Evolutionary conservation across 2,329 filamentous ascomycete genomes (phyloP), one percentile per base, ranked within the genome.

Genomic region (Diplodia scrobiculata): DNA sequence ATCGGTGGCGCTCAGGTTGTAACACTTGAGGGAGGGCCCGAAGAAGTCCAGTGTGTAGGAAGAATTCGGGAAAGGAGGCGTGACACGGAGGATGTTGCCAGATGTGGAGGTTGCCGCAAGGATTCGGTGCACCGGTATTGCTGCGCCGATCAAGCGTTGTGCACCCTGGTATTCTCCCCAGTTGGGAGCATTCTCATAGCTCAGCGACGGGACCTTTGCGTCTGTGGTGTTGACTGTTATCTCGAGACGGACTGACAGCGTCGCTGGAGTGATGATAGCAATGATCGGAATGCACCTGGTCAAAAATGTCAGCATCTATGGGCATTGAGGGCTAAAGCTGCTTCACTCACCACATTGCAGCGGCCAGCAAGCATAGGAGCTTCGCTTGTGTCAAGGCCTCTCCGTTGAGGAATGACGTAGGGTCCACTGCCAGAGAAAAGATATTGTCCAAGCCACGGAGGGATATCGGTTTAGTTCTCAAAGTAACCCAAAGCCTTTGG

Each of bases 231-330:
- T 63, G 19, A 47, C 5, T 3, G 19, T 34, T 9, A 25, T 19
- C 4, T 14, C 41, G 19, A 47, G 13, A 11, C 45, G 45, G 32
- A 63, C 45, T 9, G 59, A 38, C 13, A 63, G 10, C 1, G 59
- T 63, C 4, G 41, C 47, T 3, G 59, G 59, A 3, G 59, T 63
- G 25, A 63, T 27, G 11, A 29, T 63, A 1, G 59, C 59, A 27
- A 32, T 32, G 10, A 63, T 50, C 5, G 59, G 59, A 21, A 63
- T 63, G 47, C 59, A 63, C 59, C 59, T 63, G 3, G 4, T 17
- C 9, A 17, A 17, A 10, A 58, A 6, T 60, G 13, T 36, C 6
- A 60, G 55, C 17, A 4, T 10, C 29, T 29, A 13, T 6, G 5
- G 11, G 10, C 14, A 1, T 21, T 5, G 2, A 21, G 1, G 32